phyloP scores from a whole-genome alignment of 139 green algal species.

The Ostreobium quekettii region DNA sequence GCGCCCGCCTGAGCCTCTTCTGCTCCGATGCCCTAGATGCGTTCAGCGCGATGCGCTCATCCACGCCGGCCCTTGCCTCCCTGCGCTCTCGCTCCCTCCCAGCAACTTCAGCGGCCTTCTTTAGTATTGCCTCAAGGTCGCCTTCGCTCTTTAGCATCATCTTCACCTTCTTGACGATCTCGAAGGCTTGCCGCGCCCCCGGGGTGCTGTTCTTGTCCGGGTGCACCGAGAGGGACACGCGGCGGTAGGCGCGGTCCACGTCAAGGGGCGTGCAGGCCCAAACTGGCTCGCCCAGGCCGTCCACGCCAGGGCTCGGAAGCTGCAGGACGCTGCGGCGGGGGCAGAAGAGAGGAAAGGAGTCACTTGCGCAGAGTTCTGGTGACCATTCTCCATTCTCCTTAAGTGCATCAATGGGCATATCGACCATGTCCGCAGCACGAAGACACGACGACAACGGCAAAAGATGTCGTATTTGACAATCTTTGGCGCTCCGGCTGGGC shows the following conservation, averaged over 20 bases:
- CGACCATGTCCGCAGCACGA: no score
- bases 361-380: no score
- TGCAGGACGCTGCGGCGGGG: background rate
- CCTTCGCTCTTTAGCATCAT: background rate
- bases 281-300: background rate
- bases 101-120: background rate
- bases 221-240: background rate
- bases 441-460: background rate
- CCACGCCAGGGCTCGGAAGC: background rate
- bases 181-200: slow-evolving; percentile 4
- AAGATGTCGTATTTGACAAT: no score
- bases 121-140: background rate
- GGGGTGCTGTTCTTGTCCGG: slow-evolving; percentile 8
- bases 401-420: no score
- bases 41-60: slow-evolving; percentile 10
- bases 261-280: background rate
- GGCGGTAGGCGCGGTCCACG: background rate
- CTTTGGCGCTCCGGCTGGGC: no score
- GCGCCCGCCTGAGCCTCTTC: background rate
- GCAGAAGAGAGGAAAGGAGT: no score
- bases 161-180: slow-evolving; percentile 6
- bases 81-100: background rate
- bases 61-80: slow-evolving; percentile 1
- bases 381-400: no score
- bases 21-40: background rate